A percentile compares a stretch with the other conserved stretches of the same genome.
Conservation (phyloP, 345 rosid species). For the Rhodomyrtus tomentosa region DNA sequence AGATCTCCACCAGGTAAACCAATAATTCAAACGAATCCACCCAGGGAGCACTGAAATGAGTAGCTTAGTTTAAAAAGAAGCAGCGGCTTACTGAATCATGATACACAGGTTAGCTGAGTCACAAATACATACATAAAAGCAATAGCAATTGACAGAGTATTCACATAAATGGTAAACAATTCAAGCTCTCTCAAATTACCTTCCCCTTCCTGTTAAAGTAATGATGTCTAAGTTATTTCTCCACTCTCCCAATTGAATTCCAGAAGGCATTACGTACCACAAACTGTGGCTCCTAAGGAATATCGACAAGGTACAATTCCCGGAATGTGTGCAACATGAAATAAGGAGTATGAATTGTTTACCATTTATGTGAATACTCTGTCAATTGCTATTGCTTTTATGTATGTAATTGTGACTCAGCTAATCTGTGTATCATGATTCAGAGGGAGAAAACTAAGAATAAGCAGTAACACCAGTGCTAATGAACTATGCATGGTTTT, state of each 20-base stretch:
- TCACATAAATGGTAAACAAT: not conserved
- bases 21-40: not conserved
- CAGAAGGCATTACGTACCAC: not conserved
- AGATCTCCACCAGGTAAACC: not conserved
- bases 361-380: not conserved
- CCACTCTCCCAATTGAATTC: not conserved
- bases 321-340: not conserved
- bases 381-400: not conserved
- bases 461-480: not conserved
- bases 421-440: not conserved
- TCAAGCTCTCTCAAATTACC: not conserved
- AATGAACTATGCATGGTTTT: not conserved
- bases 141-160: not conserved
- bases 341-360: not conserved
- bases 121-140: not conserved
- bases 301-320: not conserved
- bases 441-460: not conserved
- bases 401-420: not conserved
- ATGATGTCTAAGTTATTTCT: not conserved
- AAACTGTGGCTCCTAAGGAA: not conserved
- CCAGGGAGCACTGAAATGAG: not conserved
- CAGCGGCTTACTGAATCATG: not conserved
- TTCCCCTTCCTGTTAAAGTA: not conserved
- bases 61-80: not conserved
- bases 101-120: not conserved